Evolutionary conservation across 2,329 filamentous ascomycete species (phyloP), one percentile per base, ranked within the genome.

Genomic region (Magnaporthales sp.): DNA sequence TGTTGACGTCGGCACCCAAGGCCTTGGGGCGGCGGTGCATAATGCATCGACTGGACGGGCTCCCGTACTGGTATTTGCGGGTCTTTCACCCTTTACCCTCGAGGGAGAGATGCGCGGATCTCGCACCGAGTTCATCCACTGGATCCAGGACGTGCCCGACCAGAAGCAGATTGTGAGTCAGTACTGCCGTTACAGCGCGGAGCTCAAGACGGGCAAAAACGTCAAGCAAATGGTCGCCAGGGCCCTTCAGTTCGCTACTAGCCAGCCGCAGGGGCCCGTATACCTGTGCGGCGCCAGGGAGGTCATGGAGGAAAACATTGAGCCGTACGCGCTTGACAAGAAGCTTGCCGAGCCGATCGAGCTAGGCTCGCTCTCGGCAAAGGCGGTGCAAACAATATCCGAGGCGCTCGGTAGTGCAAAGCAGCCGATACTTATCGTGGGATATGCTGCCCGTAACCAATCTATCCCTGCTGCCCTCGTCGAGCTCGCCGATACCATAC

Each of bases 171-270:
- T 96, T 68, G 80, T 96, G 3, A 81, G 86, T 0, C 92, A 96
- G 78, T 96, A 96, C 77, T 96, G 93, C 75, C 85, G 92, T 10
- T 96, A 95, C 73, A 80, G 89, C 0, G 91, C 84, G 3, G 93
- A 96, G 79, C 88, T 96, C 76, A 93, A 93, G 79, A 89, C 90
- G 2, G 92, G 91, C 19, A 86, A 86, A 73, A 96, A 96, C 73
- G 86, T 96, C 68, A 96, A 96, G 81, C 92, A 96, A 79, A 89
- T 96, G 78, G 91, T 96, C 68, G 92, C 92, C 74, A 88, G 92
- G 1, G 92, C 92, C 0, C 76, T 96, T 67, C 91, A 92, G 71
- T 96, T 95, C 73, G 91, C 92, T 0, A 90, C 80, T 63, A 91
- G 88, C 30, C 89, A 89, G 66, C 92, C 92, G 0, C 84, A 89